phyloP scores from a whole-genome alignment of 2,329 filamentous ascomycete species.

The Exserohilum turcica region DNA sequence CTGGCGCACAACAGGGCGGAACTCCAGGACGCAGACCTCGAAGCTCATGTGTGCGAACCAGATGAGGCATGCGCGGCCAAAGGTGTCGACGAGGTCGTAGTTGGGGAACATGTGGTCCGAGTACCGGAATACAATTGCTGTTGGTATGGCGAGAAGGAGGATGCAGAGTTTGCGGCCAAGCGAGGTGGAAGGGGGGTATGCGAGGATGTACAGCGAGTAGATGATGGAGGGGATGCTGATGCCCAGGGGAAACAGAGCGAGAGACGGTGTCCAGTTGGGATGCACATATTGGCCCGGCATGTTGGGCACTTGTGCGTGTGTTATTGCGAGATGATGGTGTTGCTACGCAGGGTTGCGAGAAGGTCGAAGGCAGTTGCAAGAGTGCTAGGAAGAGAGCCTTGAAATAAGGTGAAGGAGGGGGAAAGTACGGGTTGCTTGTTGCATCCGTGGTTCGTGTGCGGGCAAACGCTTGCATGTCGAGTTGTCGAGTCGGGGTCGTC shows the following conservation, averaged over 20 bases:
- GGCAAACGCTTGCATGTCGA: background rate
- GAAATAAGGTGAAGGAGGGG: background rate
- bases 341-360: background rate
- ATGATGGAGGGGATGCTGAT: background rate
- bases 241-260: background rate
- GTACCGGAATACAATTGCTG: conserved; percentile 17
- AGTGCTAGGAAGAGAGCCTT: background rate
- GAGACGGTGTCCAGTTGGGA: background rate
- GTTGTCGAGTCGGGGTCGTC: background rate
- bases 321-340: background rate
- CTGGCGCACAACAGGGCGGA: background rate
- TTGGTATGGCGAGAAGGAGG: conserved; percentile 12
- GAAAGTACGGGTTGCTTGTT: background rate
- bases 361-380: background rate
- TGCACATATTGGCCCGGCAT: background rate
- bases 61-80: conserved; percentile 25
- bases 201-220: conserved; percentile 21
- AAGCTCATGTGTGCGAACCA: conserved; percentile 26
- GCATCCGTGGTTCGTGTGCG: background rate
- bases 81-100: conserved; percentile 16
- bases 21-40: conserved; percentile 15
- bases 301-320: background rate
- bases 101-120: conserved; percentile 8
- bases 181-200: conserved; percentile 16
- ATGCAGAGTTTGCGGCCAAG: conserved; percentile 16